A percentile compares a stretch with the other conserved stretches of the same genome.
These are phyloP conservation scores for Chlorella vulgaris DNA, from an alignment of 139 green algal species.

Conservation along the genomic window DNA sequence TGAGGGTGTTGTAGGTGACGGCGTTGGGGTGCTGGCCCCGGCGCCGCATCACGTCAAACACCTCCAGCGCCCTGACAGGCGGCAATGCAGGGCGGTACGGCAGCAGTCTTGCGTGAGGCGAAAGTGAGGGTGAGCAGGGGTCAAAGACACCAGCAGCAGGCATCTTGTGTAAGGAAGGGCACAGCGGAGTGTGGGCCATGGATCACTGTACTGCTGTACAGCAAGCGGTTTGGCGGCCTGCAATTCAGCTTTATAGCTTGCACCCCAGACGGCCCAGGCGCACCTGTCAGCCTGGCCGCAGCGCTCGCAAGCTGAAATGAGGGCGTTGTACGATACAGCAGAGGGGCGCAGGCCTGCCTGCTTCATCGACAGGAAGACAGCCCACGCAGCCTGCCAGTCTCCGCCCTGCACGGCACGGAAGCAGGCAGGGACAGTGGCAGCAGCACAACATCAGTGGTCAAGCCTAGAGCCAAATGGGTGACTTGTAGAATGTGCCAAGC, in stretches of 20 bases:
- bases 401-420: conserved; percentile 12
- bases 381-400: conserved; percentile 47
- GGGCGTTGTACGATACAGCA: conserved; percentile 75
- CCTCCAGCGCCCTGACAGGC: conserved; percentile 74
- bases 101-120: no score
- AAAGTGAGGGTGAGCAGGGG: no score
- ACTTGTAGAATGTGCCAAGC: no score
- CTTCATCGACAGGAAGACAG: conserved; percentile 46
- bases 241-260: no score
- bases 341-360: conserved; percentile 37
- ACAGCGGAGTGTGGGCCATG: no score
- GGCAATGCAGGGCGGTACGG: neutral
- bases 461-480: no score
- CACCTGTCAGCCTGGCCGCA: conserved; percentile 78
- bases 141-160: no score
- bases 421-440: neutral
- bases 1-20: conserved; percentile 84
- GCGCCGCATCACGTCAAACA: conserved; percentile 67
- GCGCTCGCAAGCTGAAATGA: conserved; percentile 67
- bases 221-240: no score
- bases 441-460: no score
- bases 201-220: no score
- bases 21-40: conserved; percentile 67
- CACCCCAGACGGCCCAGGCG: no score
- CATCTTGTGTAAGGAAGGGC: no score